Conservation (phyloP, 192 early-diverging fungal genomes). For the Mortierella claussenii region DNA sequence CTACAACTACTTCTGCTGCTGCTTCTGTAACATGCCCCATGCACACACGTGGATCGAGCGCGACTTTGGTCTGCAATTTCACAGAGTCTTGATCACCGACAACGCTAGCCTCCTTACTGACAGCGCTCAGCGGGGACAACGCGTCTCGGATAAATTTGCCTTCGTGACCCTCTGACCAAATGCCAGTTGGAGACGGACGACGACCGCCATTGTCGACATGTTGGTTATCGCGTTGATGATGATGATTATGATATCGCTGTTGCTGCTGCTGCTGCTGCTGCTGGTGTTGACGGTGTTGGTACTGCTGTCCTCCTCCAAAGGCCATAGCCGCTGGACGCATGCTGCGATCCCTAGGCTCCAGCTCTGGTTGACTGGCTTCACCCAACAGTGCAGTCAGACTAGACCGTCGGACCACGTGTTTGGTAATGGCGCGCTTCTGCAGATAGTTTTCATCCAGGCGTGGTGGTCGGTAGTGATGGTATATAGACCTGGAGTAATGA, state of each 20-base stretch:
- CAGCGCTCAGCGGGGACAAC: too few relatives aligned
- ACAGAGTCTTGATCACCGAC: neutral
- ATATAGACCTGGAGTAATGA: slow-evolving; percentile 12
- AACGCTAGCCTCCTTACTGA: neutral
- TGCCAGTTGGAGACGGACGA: slow-evolving; percentile 8
- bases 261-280: slow-evolving; percentile 1
- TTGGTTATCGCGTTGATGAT: too few relatives aligned
- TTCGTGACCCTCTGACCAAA: slow-evolving; percentile 24
- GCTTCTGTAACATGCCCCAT: too few relatives aligned
- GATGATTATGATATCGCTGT: neutral
- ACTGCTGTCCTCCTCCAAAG: slow-evolving; percentile 9
- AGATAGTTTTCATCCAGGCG: slow-evolving; percentile 34
- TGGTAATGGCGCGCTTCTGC: slow-evolving; percentile 39
- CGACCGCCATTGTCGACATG: too few relatives aligned
- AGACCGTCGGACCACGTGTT: slow-evolving; percentile 47
- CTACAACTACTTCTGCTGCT: too few relatives aligned
- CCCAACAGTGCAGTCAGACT: slow-evolving; percentile 41
- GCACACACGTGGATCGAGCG: too few relatives aligned
- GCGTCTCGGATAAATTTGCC: too few relatives aligned
- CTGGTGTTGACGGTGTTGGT: slow-evolving; percentile 3
- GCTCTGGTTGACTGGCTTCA: slow-evolving; percentile 22
- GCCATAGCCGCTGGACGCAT: neutral
- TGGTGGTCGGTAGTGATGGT: slow-evolving; percentile 21
- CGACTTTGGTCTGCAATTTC: neutral
- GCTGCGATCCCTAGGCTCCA: neutral